Base-by-base conservation (phyloP, 441 rosid genomes). In the Populus tomentosa region DNA sequence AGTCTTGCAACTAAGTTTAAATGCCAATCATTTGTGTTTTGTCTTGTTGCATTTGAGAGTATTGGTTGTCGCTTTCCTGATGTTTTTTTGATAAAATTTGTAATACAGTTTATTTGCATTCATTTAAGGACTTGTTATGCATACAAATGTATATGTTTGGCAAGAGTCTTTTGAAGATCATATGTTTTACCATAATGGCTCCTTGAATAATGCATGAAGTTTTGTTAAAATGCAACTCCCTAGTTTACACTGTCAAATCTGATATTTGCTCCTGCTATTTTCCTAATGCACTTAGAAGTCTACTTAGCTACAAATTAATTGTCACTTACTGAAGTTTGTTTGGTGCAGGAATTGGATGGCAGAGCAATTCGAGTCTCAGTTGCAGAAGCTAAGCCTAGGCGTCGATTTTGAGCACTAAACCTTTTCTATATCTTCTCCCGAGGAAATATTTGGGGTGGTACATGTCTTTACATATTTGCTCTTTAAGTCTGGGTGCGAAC, bases 311-410 rank as follows among this genome's bases (percentile, higher is more conserved):
- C 70, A 3, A 36, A 6, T 38, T 36, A n/a, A 42, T 23, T 6
- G 74, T 10, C 53, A 6, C 36, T 14, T 77, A 63, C 16, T 16
- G 62, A 68, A 75, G 14, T 50, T 69, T 77, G 72, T 78, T 74
- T 77, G 70, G 36, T 84, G 68, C 87, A 96, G 99, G 98, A 94
- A 81, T 87, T 94, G 88, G 92, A 87, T 77, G 99, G 98, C 33
- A 92, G 99, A 79, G 21, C 90, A 68, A 89, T 96, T 77, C 89
- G 97, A 76, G 99, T 94, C 75, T 87, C 97, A 14, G 86, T 87
- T 5, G 98, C 98, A 23, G 99, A 96, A 81, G 82, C 92, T 74
- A 89, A 83, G 82, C 97, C 97, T 69, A 90, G 94, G 86, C 91
- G 96, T 61, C 88, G 82, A 62, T 93, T 90, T 91, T 93, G 86